A percentile compares a stretch with the other conserved stretches of the same genome.
These are phyloP conservation scores for Aspergillus baeticus DNA, from an alignment of 495 filamentous ascomycete genomes.

Conservation along the genomic window DNA sequence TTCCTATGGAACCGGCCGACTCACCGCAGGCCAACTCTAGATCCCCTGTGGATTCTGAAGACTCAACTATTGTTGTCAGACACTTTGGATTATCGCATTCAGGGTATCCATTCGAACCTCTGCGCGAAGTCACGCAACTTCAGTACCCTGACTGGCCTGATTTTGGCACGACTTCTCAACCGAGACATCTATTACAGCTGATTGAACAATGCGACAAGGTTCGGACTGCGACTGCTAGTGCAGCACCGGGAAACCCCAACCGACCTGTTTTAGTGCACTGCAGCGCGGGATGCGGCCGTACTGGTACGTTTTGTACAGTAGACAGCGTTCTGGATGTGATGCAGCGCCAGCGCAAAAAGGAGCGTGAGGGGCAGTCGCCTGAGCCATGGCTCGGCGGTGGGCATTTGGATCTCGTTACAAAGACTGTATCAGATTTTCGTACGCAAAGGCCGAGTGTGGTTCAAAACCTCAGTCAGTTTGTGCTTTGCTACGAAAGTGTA, in stretches of 20 bases:
- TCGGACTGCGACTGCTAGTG: constrained; percentile 33
- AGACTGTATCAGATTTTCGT: constrained; percentile 86
- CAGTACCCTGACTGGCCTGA: constrained; percentile 96
- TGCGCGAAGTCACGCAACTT: constrained; percentile 91
- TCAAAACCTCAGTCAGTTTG: constrained; percentile 90
- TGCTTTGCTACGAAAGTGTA: constrained; percentile 93
- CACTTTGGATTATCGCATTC: constrained; percentile 83
- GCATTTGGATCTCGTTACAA: constrained; percentile 72
- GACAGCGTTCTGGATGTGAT: constrained; percentile 93
- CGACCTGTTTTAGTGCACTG: constrained; percentile 90
- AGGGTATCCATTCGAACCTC: constrained; percentile 74
- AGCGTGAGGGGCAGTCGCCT: constrained; percentile 29
- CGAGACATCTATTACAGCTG: constrained; percentile 77
- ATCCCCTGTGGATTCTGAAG: constrained; percentile 19
- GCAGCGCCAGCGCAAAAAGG: constrained; percentile 64
- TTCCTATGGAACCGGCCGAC: constrained; percentile 61
- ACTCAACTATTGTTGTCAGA: constrained; percentile 68
- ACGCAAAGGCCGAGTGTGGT: constrained; percentile 93
- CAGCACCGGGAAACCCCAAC: constrained; percentile 38
- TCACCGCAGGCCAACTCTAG: constrained; percentile 8
- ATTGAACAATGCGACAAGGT: constrained; percentile 79
- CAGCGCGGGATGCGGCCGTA: constrained; percentile 91
- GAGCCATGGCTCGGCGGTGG: constrained; percentile 54
- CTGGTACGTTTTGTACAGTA: constrained; percentile 94
- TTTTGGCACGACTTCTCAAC: constrained; percentile 89